phyloP scores from a whole-genome alignment of 441 rosid species.

The Populus hybrid region DNA sequence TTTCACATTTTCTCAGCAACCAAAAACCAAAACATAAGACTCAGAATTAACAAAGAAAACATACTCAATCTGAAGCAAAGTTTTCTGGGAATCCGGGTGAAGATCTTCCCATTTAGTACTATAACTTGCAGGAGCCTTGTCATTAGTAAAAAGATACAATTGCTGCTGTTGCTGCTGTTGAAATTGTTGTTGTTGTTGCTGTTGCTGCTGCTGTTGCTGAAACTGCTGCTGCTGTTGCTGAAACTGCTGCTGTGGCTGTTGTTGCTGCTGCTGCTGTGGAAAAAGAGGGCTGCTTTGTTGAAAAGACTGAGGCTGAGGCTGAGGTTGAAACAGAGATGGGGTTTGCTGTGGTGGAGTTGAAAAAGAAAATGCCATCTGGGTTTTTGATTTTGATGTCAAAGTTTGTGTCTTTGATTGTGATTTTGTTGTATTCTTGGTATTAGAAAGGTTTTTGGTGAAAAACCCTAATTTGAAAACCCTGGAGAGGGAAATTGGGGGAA shows the following conservation, averaged over 20 bases:
- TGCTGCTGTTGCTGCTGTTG: constrained; percentile 59
- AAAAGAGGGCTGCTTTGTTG: constrained; percentile 41
- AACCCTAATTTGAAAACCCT: constrained; percentile 28
- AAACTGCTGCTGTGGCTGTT: constrained; percentile 18
- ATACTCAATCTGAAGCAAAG: constrained; percentile 88
- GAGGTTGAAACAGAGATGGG: constrained; percentile 49
- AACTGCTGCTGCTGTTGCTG: no score
- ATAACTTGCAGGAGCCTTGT: constrained; percentile 82
- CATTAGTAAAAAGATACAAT: constrained; percentile 74
- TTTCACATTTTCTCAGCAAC: constrained; percentile 5
- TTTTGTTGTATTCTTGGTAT: constrained; percentile 22
- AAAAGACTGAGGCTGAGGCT: constrained; percentile 46
- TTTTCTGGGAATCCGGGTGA: constrained; percentile 92
- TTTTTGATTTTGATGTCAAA: constrained; percentile 7
- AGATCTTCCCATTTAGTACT: constrained; percentile 95
- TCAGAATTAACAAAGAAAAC: constrained; percentile 18
- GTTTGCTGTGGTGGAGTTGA: constrained; percentile 71
- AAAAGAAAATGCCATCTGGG: constrained; percentile 62
- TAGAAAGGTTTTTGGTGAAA: constrained; percentile 23
- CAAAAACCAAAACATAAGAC: constrained; percentile 5
- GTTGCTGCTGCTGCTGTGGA: constrained; percentile 33
- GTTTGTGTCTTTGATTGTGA: neutral
- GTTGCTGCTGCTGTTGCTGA: constrained; percentile 40
- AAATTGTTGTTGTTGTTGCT: constrained; percentile 36
- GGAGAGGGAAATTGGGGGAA: neutral